phyloP scores from a whole-genome alignment of 257 asterid genomes.

The Solanum sejunctum region DNA sequence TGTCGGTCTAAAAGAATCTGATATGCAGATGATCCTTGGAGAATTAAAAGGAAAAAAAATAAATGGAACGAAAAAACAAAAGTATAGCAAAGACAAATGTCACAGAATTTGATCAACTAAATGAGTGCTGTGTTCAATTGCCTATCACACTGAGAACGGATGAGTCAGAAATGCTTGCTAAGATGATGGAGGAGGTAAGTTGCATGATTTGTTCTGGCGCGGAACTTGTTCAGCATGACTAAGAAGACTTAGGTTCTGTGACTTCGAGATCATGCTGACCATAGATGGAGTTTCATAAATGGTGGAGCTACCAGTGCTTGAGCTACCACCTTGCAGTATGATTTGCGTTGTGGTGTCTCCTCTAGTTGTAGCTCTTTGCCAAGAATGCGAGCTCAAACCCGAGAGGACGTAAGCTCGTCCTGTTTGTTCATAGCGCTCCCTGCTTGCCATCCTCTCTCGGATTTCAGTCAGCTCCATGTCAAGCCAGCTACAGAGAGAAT shows the following conservation, averaged over 20 bases:
- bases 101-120: background rate
- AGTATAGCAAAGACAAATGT: background rate
- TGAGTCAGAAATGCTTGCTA: background rate
- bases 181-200: background rate
- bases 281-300: constrained; percentile 19
- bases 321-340: background rate
- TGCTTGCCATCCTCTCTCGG: constrained; percentile 19
- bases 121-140: background rate
- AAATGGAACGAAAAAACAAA: background rate
- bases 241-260: constrained; percentile 3
- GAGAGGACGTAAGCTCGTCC: constrained; percentile 33
- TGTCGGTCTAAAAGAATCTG: background rate
- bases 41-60: background rate
- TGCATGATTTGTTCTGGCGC: background rate
- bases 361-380: constrained; percentile 34
- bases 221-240: background rate
- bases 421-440: constrained; percentile 7
- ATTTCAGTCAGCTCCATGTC: constrained; percentile 24
- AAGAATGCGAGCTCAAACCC: constrained; percentile 29
- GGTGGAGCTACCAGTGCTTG: constrained; percentile 1
- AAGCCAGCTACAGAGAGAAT: constrained; percentile 13
- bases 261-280: constrained; percentile 17
- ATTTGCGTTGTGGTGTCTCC: constrained; percentile 9
- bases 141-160: background rate
- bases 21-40: background rate